Percentiles rank a stretch among this genome's conserved stretches.
These are phyloP conservation scores for Rutstroemia sp. DNA, from an alignment of 2,329 filamentous ascomycete genomes.

Conservation along the genomic window DNA sequence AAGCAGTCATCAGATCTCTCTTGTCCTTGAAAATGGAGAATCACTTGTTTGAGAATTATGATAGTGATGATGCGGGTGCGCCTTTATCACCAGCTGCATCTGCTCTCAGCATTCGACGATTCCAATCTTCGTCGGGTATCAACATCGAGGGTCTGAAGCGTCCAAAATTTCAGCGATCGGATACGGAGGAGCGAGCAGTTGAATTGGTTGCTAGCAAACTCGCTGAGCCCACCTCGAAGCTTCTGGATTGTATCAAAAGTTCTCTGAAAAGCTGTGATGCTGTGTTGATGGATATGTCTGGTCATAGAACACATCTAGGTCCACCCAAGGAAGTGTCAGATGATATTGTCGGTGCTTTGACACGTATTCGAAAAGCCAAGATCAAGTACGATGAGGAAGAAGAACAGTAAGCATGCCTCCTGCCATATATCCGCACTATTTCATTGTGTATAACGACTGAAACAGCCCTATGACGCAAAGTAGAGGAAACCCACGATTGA, in stretches of 20 bases:
- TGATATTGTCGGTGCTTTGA: conserved; percentile 35
- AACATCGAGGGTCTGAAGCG: conserved; percentile 29
- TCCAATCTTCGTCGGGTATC: conserved; percentile 22
- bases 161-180: conserved; percentile 21
- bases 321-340: conserved; percentile 36
- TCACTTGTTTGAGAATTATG: conserved; percentile 35
- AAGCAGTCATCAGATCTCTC: conserved; percentile 46
- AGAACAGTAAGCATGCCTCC: conserved; percentile 18
- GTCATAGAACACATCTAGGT: conserved; percentile 41
- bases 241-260: conserved; percentile 40
- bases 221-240: conserved; percentile 38
- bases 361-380: conserved; percentile 36
- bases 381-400: conserved; percentile 42
- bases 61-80: conserved; percentile 8
- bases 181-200: conserved; percentile 26
- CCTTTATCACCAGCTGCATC: neutral
- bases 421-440: neutral
- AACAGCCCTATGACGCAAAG: neutral
- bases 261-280: conserved; percentile 42
- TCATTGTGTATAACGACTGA: neutral
- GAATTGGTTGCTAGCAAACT: conserved; percentile 31
- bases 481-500: too few species aligned
- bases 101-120: conserved; percentile 2
- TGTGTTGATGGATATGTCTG: conserved; percentile 46
- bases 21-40: conserved; percentile 45